Conservation (phyloP, 1,284 basidiomycete species). For the Lignosus rhinocerotis region DNA sequence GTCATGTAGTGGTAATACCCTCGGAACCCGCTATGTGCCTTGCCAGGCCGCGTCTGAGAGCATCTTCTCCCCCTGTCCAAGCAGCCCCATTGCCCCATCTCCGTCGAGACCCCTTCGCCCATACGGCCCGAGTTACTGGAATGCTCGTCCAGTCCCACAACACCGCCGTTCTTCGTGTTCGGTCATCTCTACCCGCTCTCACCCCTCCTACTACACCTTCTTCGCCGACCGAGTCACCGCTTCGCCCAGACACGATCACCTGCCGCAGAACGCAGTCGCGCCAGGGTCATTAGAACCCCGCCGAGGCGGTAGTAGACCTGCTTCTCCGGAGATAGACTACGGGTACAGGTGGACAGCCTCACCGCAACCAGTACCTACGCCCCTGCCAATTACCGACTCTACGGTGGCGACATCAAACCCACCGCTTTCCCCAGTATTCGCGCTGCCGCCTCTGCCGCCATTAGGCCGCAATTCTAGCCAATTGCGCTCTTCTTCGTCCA, state of each 20-base stretch:
- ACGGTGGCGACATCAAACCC: background rate
- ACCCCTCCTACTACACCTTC: conserved; percentile 45
- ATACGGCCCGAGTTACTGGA: conserved; percentile 49
- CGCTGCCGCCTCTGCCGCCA: conserved; percentile 18
- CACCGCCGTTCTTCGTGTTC: conserved; percentile 19
- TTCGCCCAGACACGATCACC: conserved; percentile 32
- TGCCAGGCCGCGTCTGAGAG: conserved; percentile 57
- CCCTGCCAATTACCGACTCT: conserved; percentile 12
- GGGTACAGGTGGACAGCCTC: conserved; percentile 27
- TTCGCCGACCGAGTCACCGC: conserved; percentile 45
- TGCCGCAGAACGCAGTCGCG: background rate
- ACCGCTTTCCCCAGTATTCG: conserved; percentile 16
- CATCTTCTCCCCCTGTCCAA: conserved; percentile 37
- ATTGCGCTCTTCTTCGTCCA: conserved; percentile 12
- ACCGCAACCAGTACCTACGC: conserved; percentile 16
- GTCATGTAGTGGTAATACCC: conserved; percentile 52
- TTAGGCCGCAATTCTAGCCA: conserved; percentile 11
- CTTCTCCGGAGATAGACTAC: conserved; percentile 21
- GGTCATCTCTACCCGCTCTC: conserved; percentile 7
- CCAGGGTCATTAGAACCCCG: conserved; percentile 1
- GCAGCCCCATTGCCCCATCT: conserved; percentile 18
- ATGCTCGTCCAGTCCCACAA: conserved; percentile 24
- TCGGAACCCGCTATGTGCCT: conserved; percentile 61
- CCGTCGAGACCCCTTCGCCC: conserved; percentile 37
- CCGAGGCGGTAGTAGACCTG: conserved; percentile 13